Percentiles rank a stretch among this genome's conserved stretches.
phyloP scores from a whole-genome alignment of 2,329 filamentous ascomycete species.

The Talaromyces funiculosus region DNA sequence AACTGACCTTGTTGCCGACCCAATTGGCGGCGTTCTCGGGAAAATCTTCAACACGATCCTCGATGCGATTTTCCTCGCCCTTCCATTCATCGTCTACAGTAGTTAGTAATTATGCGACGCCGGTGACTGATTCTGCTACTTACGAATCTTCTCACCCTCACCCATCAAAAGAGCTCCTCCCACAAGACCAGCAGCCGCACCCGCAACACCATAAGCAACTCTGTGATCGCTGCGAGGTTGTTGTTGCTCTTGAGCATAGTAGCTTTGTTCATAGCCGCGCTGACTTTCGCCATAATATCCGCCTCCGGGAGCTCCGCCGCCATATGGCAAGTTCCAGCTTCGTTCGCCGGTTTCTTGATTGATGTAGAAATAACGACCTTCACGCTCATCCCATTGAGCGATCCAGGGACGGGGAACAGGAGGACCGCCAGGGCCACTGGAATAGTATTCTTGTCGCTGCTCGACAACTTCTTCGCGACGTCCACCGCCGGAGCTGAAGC shows the following conservation, averaged over 20 bases:
- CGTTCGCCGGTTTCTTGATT: conserved; percentile 44
- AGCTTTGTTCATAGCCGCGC: conserved; percentile 1
- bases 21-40: conserved; percentile 41
- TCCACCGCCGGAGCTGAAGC: conserved; percentile 15
- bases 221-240: conserved; percentile 25
- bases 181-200: conserved; percentile 37
- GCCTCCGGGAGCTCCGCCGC: conserved; percentile 19
- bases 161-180: conserved; percentile 44
- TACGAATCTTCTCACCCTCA: conserved; percentile 41
- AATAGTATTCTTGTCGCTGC: conserved; percentile 14
- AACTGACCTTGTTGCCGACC: conserved; percentile 35
- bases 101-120: neutral
- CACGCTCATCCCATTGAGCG: conserved; percentile 39
- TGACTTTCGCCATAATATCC: conserved; percentile 19
- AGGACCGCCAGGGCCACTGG: conserved; percentile 2
- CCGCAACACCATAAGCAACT: conserved; percentile 35
- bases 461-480: conserved; percentile 16
- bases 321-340: conserved; percentile 33
- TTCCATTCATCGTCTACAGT: conserved; percentile 30
- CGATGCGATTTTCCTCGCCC: conserved; percentile 26
- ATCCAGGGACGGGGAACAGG: conserved; percentile 39
- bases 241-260: conserved; percentile 14
- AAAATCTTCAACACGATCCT: conserved; percentile 35
- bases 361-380: conserved; percentile 41
- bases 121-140: conserved; percentile 14